Evolutionary conservation across 441 rosid genomes (phyloP), one percentile per base, ranked within the genome.

Genomic region (Brassica balearica): DNA sequence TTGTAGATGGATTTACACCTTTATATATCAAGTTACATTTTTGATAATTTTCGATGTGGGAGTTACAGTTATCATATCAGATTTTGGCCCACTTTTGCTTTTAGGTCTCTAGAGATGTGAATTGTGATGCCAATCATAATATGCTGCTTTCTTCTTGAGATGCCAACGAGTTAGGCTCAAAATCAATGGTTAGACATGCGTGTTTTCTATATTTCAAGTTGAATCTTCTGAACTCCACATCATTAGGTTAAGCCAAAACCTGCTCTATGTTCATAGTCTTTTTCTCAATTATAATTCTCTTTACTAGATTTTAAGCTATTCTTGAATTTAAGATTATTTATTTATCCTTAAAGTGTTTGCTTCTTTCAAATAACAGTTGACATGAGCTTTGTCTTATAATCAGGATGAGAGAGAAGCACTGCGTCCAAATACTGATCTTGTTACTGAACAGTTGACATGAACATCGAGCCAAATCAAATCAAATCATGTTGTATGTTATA

Each of bases 391-490:
- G 64, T 64, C 9, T 25, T 68, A 25, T 81, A 67, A 75, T 79
- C 85, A 92, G 98, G 92, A 77, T 55, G 96, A 84, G 65, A 86
- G 89, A 81, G 92, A 84, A 83, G 86, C 77, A 20, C 58, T 87
- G 87, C 86, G 90, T 43, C 82, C 92, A 67, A 84, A 73, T 84
- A 67, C 87, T 27, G 94, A 83, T 34, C 78, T 70, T 73, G 73
- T 77, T 20, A 66, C 91, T 19, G 1, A 19, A 19, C 19, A 19
- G 19, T 92, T 3, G 98, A 25, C 27, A 25, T 25, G 0, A 94
- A 68, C 96, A 89, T 75, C 2, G 98, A 91, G 89, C 98, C 98
- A 48, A 25, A 25, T 25, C 27, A 25, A 25, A 25, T 25, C 27
- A 25, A 25, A 25, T 25, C 27, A 25, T 29, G 34, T 29, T 29